Evolutionary conservation across 345 rosid species (phyloP), one percentile per base, ranked within the genome.

Genomic region (Euphorbia peplus): DNA sequence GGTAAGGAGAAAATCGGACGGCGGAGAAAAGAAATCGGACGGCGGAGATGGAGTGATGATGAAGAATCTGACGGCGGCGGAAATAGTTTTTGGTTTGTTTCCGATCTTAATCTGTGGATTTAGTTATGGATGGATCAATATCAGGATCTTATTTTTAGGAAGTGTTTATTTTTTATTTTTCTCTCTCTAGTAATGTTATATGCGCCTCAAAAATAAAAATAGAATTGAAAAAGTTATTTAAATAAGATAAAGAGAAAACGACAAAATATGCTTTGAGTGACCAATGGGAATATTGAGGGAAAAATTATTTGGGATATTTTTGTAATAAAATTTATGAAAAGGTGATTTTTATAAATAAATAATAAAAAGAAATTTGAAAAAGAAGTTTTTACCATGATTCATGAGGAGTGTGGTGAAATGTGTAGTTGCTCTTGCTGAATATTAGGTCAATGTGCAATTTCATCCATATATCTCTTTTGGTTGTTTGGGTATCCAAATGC

Each of bases 1-100:
- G 28, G 16, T 25, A 5, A 14, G 52, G 18, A 8, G 6, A 18
- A 3, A 18, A 50, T 7, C 8, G 5, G 8, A n/a, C 7, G n/a
- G n/a, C n/a, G n/a, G n/a, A n/a, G n/a, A n/a, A n/a, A n/a, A n/a
- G n/a, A n/a, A n/a, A 14, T 3, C 25, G 26, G 62, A 82, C 76
- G 85, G 83, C 25, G 10, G 21, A 11, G 83, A 80, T 75, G 9
- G 64, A 67, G 42, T 15, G 72, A 50, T 8, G 12, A 13, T n/a
- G 22, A 21, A 47, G 30, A 8, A 46, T 75, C 84, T 0, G 61
- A 81, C 71, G 78, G 77, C 41, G 63, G 80, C 72, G 75, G 79
- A 50, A 37, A 19, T 50, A 4, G 66, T 60, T 69, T 35, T 29
- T 0, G 3, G 5, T 21, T 22, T 1, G 22, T 41, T 42, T 4